Evolutionary conservation across 352 stramenopile species (phyloP).

Genomic region (Elongisporangium prolatum): DNA sequence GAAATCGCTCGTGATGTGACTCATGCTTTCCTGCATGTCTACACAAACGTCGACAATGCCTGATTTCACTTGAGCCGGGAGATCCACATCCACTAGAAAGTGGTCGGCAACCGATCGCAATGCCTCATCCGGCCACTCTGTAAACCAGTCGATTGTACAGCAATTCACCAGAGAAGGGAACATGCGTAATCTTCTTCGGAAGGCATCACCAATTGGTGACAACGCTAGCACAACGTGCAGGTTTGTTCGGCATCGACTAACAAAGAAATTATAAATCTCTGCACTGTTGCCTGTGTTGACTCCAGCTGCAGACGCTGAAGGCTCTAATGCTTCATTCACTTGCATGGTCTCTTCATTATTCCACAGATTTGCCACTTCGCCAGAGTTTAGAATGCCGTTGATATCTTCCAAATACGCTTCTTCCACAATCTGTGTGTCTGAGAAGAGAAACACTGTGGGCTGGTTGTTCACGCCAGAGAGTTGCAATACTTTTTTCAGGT

Average conservation of each 20-base stretch:
- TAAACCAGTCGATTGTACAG: slow-evolving; percentile 97
- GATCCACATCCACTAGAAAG: slow-evolving; percentile 88
- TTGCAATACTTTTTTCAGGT: slow-evolving; percentile 88
- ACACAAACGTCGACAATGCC: slow-evolving; percentile 94
- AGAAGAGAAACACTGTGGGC: slow-evolving; percentile 91
- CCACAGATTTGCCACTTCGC: slow-evolving; percentile 92
- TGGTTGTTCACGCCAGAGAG: slow-evolving; percentile 79
- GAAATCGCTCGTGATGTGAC: slow-evolving; percentile 75
- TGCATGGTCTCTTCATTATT: slow-evolving; percentile 85
- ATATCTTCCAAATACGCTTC: slow-evolving; percentile 92
- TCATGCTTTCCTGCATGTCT: slow-evolving; percentile 93
- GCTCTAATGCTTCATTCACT: slow-evolving; percentile 76
- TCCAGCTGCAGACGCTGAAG: slow-evolving; percentile 43
- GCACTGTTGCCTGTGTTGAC: slow-evolving; percentile 71
- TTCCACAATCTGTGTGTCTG: slow-evolving; percentile 92
- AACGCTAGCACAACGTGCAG: slow-evolving; percentile 93
- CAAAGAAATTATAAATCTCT: slow-evolving; percentile 90
- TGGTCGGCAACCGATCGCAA: slow-evolving; percentile 90
- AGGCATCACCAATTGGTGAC: slow-evolving; percentile 92
- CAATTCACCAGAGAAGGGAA: slow-evolving; percentile 96
- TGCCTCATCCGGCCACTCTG: slow-evolving; percentile 93
- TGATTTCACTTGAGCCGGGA: slow-evolving; percentile 66
- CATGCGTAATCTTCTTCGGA: slow-evolving; percentile 91
- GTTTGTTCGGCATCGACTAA: slow-evolving; percentile 88
- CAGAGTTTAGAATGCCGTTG: slow-evolving; percentile 92